A percentile compares a stretch with the other conserved stretches of the same genome.
These are phyloP conservation scores for Hyphopichia buzzinii DNA, from an alignment of 1,139 yeast genomes.

Conservation along the genomic window DNA sequence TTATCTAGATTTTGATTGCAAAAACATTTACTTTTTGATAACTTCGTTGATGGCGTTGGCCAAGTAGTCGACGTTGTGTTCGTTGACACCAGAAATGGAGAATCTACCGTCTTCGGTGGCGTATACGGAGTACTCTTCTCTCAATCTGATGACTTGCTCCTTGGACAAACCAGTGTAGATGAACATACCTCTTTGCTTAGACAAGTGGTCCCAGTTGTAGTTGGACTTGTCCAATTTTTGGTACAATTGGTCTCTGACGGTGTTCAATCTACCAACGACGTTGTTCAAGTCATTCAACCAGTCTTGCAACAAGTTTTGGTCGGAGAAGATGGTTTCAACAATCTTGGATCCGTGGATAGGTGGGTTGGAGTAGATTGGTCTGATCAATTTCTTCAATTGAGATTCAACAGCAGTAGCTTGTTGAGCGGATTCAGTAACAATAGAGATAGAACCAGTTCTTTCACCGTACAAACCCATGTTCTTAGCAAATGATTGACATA, in stretches of 20 bases:
- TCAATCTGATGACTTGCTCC: conserved; percentile 67
- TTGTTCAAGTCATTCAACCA: conserved; percentile 78
- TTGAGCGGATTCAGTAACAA: conserved; percentile 50
- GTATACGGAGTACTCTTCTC: conserved; percentile 74
- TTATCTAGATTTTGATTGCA: too few relatives aligned
- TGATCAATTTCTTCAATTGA: conserved; percentile 74
- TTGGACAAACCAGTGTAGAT: conserved; percentile 80
- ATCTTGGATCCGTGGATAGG: conserved; percentile 93
- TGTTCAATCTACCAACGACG: conserved; percentile 76
- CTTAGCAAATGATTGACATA: conserved; percentile 93
- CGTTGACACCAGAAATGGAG: conserved; percentile 87
- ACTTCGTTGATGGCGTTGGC: conserved; percentile 74
- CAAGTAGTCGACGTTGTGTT: conserved; percentile 74
- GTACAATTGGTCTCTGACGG: conserved; percentile 67
- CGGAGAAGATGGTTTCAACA: conserved; percentile 70
- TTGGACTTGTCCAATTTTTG: conserved; percentile 52
- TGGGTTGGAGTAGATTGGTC: conserved; percentile 91
- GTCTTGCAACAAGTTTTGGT: conserved; percentile 57
- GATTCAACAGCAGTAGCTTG: conserved; percentile 57
- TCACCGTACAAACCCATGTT: conserved; percentile 97
- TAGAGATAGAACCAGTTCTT: conserved; percentile 86
- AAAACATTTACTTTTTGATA: conserved; percentile 33
- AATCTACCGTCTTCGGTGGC: conserved; percentile 89
- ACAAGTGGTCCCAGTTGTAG: conserved; percentile 83
- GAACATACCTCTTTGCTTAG: conserved; percentile 95